Conservation (phyloP, 345 rosid species). For the Balakata baccata region DNA sequence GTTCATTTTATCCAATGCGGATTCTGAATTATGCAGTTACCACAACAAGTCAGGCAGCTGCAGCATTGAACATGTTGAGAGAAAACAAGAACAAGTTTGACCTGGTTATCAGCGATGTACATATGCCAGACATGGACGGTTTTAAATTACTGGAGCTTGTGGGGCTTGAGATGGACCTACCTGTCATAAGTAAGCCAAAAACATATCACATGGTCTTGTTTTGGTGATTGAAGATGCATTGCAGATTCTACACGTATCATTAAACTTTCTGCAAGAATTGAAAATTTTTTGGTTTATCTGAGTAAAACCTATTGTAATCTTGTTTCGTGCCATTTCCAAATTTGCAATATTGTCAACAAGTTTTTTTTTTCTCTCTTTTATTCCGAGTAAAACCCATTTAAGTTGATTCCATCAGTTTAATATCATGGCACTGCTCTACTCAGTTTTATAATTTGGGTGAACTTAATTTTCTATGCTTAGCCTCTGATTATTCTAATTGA, state of each 20-base stretch:
- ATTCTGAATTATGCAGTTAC: slow-evolving; percentile 53
- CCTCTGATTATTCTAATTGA: neutral
- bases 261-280: neutral
- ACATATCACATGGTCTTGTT: slow-evolving; percentile 4
- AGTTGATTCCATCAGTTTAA: neutral
- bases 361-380: neutral
- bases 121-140: slow-evolving; percentile 89
- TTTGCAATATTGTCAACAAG: neutral
- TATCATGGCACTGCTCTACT: neutral
- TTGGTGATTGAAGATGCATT: neutral
- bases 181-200: slow-evolving; percentile 61
- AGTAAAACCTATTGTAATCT: neutral
- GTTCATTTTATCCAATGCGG: slow-evolving; percentile 7
- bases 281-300: neutral
- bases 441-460: neutral
- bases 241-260: neutral
- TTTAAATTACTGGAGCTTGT: slow-evolving; percentile 76
- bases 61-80: slow-evolving; percentile 59
- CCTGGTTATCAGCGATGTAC: slow-evolving; percentile 72
- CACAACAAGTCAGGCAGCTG: slow-evolving; percentile 51
- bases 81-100: slow-evolving; percentile 70
- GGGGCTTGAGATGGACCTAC: slow-evolving; percentile 83
- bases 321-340: neutral
- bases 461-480: neutral
- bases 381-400: neutral